Conservation (phyloP, 768 basidiomycete genomes). For the Psilocybe sp. region DNA sequence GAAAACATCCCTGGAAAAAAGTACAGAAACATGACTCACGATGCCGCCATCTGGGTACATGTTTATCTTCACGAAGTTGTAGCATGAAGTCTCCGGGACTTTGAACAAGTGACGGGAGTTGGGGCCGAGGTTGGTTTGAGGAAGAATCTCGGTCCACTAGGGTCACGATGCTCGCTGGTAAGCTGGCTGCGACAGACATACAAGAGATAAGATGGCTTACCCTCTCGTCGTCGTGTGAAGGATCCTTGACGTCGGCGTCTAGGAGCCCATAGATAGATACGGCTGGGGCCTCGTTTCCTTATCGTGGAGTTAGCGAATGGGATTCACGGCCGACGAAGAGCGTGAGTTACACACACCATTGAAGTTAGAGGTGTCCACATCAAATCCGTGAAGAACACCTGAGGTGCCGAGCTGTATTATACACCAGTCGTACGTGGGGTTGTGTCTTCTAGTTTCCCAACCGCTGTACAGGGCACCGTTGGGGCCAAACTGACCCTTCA, state of each 20-base stretch:
- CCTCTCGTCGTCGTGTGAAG: conserved; percentile 45
- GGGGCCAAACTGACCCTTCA: conserved; percentile 97
- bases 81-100: conserved; percentile 46
- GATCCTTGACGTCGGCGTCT: conserved; percentile 37
- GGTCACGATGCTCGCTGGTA: neutral
- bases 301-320: conserved; percentile 7
- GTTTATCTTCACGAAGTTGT: conserved; percentile 85
- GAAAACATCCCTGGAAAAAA: conserved; percentile 2
- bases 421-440: conserved; percentile 88
- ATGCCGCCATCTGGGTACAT: conserved; percentile 99
- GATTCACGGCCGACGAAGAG: neutral
- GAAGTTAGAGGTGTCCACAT: conserved; percentile 95
- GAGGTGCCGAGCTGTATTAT: conserved; percentile 85
- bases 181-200: conserved; percentile 6
- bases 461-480: conserved; percentile 93
- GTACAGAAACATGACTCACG: conserved; percentile 43
- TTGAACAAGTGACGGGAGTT: conserved; percentile 87
- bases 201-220: conserved; percentile 29
- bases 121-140: conserved; percentile 75
- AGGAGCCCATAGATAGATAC: conserved; percentile 70
- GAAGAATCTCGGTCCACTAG: conserved; percentile 82
- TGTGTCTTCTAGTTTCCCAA: conserved; percentile 93
- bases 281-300: conserved; percentile 85
- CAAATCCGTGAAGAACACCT: conserved; percentile 75
- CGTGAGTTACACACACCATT: conserved; percentile 51